Evolutionary conservation across 2,329 filamentous ascomycete genomes (phyloP).

Genomic region (Aspergillus sp.): DNA sequence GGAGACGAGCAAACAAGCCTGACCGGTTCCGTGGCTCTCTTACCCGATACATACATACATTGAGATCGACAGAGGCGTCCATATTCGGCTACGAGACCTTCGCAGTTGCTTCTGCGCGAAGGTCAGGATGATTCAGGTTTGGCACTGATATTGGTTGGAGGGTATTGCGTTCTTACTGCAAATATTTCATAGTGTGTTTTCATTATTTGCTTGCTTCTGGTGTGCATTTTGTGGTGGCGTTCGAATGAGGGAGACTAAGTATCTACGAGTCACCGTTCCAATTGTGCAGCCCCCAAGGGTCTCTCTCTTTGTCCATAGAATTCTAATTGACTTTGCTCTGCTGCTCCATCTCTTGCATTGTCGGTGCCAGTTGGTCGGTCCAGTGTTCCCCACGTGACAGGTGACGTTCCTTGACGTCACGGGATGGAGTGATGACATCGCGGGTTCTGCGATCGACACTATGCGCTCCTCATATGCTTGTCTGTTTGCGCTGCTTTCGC

Average conservation of each 20-base stretch:
- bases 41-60: not conserved
- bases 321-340: slow-evolving; percentile 7
- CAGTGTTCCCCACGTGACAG: not conserved
- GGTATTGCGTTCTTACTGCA: not conserved
- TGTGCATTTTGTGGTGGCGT: not conserved
- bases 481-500: not conserved
- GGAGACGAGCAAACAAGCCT: slow-evolving; percentile 11
- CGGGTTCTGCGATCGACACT: not conserved
- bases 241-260: not conserved
- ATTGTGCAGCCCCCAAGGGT: not conserved
- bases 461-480: not conserved
- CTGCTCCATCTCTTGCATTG: not conserved
- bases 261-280: not conserved
- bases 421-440: slow-evolving; percentile 7
- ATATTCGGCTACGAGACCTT: not conserved
- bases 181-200: not conserved
- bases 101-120: not conserved
- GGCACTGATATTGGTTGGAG: not conserved
- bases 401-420: slow-evolving; percentile 4
- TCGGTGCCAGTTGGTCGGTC: not conserved
- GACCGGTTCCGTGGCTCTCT: not conserved
- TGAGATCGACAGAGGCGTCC: not conserved
- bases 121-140: not conserved
- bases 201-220: not conserved
- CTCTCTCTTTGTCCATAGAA: not conserved